A percentile compares a stretch with the other conserved stretches of the same genome.
Evolutionary conservation across 106 monocot species (phyloP).

Genomic region (Allium fistulosum): DNA sequence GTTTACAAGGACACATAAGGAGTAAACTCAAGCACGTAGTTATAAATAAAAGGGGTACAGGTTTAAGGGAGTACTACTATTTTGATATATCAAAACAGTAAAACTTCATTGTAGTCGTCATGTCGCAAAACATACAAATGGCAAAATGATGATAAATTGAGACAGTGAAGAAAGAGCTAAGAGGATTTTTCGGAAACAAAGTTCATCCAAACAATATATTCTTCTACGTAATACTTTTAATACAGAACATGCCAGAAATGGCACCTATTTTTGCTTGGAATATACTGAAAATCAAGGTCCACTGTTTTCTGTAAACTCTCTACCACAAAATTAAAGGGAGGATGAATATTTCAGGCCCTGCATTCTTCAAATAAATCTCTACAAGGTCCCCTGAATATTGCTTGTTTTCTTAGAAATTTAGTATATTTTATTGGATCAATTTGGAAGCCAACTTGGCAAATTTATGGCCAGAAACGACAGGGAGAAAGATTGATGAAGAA

Average conservation of each 20-base stretch:
- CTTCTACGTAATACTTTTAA: neutral
- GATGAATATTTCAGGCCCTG: neutral
- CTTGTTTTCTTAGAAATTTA: neutral
- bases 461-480: neutral
- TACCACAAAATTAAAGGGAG: neutral
- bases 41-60: too few relatives aligned
- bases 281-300: neutral
- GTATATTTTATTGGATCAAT: too few relatives aligned
- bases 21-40: too few relatives aligned
- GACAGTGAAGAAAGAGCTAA: neutral
- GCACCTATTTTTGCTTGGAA: neutral
- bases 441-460: neutral
- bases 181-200: neutral
- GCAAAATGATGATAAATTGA: too few relatives aligned
- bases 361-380: neutral
- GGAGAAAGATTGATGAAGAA: neutral
- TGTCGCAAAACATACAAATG: too few relatives aligned
- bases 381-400: neutral
- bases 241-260: neutral
- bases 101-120: too few relatives aligned
- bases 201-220: neutral
- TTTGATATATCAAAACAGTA: too few relatives aligned
- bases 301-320: neutral
- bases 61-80: too few relatives aligned
- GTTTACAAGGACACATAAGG: too few relatives aligned